Evolutionary conservation across 176 grass and related monocot genomes (phyloP).

Genomic region (Dactylis glomerata): DNA sequence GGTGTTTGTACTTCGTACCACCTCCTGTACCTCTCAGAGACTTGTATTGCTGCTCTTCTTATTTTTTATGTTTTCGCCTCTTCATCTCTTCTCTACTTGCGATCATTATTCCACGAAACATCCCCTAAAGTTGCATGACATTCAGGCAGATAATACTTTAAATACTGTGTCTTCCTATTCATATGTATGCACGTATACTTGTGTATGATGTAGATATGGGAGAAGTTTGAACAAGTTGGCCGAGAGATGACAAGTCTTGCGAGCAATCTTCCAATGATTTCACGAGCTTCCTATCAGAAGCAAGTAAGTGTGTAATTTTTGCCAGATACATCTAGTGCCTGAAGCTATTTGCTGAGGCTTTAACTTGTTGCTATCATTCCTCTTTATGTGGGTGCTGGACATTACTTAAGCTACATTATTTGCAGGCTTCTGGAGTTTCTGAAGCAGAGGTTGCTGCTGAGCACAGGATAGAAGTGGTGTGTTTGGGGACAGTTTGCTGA

Average conservation of each 20-base stretch:
- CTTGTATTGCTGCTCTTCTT: neutral
- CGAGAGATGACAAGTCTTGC: conserved; percentile 63
- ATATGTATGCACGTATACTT: neutral
- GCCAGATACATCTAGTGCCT: neutral
- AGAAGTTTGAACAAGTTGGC: conserved; percentile 60
- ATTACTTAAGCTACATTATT: conserved; percentile 18
- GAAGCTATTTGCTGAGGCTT: neutral
- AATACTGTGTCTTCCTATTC: neutral
- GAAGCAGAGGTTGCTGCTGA: conserved; percentile 47
- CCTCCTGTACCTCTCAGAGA: neutral
- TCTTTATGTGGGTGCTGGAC: conserved; percentile 13
- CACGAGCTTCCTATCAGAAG: conserved; percentile 66
- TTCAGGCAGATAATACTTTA: neutral
- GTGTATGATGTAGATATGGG: conserved; percentile 61
- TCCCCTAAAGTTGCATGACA: neutral
- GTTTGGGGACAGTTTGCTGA: conserved; percentile 21
- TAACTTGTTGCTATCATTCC: conserved; percentile 27
- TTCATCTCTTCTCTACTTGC: neutral
- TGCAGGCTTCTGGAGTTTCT: conserved; percentile 59
- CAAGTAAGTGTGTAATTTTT: conserved; percentile 47
- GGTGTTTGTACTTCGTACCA: neutral
- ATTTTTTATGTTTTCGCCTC: conserved; percentile 16
- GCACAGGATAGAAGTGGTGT: conserved; percentile 44
- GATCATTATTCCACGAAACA: neutral
- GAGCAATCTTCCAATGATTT: conserved; percentile 57